These are phyloP conservation scores for Shiraia sp. DNA, from an alignment of 2,329 filamentous ascomycete species.

Conservation along the genomic window DNA sequence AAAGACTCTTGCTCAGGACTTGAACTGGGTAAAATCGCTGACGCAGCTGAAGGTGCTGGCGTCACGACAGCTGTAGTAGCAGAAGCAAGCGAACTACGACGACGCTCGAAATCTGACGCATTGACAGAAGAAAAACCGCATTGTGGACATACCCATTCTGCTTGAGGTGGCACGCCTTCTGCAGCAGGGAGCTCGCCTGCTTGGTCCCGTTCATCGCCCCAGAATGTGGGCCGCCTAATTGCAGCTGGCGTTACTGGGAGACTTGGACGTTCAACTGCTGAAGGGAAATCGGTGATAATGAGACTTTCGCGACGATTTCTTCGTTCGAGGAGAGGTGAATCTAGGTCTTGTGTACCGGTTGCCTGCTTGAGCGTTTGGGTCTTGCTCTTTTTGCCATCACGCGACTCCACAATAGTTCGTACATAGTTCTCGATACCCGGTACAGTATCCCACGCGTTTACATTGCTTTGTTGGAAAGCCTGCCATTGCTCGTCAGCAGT, in stretches of 20 bases:
- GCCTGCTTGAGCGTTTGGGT: conserved; percentile 43
- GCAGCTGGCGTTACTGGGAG: conserved; percentile 89
- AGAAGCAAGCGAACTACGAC: conserved; percentile 21
- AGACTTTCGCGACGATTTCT: conserved; percentile 57
- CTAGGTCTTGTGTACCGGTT: conserved; percentile 30
- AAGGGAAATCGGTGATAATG: conserved; percentile 85
- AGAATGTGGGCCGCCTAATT: conserved; percentile 69
- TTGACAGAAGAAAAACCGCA: conserved; percentile 41
- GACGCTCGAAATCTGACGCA: conserved; percentile 34
- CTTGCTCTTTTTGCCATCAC: conserved; percentile 57
- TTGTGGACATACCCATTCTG: conserved; percentile 84
- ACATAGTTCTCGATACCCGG: conserved; percentile 89
- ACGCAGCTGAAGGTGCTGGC: conserved; percentile 14
- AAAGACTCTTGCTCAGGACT: not conserved
- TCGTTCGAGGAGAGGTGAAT: conserved; percentile 38
- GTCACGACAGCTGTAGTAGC: conserved; percentile 23
- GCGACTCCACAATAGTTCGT: conserved; percentile 66
- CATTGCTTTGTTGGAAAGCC: conserved; percentile 64
- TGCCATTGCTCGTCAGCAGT: conserved; percentile 66
- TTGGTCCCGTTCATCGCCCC: conserved; percentile 63
- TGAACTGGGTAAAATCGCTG: conserved; percentile 3
- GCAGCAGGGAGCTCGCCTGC: conserved; percentile 70
- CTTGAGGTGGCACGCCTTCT: conserved; percentile 82
- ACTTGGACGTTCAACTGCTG: conserved; percentile 78
- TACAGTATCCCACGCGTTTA: conserved; percentile 91